Percentiles rank a stretch among this genome's conserved stretches.
phyloP scores from a whole-genome alignment of 805 yeast genomes.

The Saccharomycopsis sp. region DNA sequence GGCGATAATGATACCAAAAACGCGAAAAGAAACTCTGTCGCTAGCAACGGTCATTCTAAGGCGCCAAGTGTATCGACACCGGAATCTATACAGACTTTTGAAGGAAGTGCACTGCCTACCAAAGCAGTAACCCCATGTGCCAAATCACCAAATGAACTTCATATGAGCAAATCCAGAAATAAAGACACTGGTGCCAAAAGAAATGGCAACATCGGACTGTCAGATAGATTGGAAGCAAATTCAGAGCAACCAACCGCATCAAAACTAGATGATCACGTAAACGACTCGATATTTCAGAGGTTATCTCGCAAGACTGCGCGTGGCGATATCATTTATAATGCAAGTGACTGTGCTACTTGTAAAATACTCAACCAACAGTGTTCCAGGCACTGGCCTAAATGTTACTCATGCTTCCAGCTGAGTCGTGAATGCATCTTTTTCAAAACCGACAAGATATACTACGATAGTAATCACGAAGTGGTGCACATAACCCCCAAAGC shows the following conservation, averaged over 20 bases:
- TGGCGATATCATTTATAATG: neutral
- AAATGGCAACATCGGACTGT: neutral
- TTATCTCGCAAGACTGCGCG: neutral
- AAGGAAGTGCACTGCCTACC: neutral
- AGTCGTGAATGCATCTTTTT: neutral
- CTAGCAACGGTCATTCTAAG: neutral
- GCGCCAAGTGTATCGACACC: neutral
- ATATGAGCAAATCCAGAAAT: neutral
- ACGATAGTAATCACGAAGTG: neutral
- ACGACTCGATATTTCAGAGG: neutral
- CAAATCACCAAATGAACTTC: neutral
- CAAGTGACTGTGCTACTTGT: neutral
- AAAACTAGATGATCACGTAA: neutral
- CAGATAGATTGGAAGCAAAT: neutral
- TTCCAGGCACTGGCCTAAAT: neutral
- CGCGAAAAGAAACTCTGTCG: too few relatives aligned
- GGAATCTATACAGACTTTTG: too few relatives aligned
- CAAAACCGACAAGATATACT: too few relatives aligned
- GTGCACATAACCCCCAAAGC: neutral
- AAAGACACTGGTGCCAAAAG: neutral
- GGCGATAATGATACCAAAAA: neutral
- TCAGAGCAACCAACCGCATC: neutral
- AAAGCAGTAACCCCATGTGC: neutral
- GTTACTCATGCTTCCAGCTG: neutral
- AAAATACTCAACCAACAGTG: neutral